Percentiles rank a stretch among this genome's conserved stretches.
These are phyloP conservation scores for Penicillium psychrofluorescens DNA, from an alignment of 495 filamentous ascomycete genomes.

Conservation along the genomic window DNA sequence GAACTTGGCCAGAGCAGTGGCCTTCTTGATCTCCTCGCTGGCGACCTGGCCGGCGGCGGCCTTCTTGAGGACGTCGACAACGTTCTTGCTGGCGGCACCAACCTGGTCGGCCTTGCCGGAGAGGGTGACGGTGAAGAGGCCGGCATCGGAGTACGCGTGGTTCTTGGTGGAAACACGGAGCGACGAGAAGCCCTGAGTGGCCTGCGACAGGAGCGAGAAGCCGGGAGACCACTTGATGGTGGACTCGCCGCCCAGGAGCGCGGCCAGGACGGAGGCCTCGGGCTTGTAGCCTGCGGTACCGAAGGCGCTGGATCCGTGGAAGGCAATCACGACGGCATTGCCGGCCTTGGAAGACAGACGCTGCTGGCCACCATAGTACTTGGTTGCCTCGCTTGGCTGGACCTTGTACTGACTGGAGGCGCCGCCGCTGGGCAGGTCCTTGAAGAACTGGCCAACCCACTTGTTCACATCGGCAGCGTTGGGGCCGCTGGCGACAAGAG, in stretches of 20 bases:
- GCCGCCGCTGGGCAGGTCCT: constrained; percentile 32
- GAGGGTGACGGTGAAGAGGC: constrained; percentile 76
- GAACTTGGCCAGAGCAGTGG: constrained; percentile 88
- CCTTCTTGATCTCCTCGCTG: constrained; percentile 85
- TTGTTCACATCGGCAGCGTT: constrained; percentile 68
- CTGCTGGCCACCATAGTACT: constrained; percentile 93
- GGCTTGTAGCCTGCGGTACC: constrained; percentile 70
- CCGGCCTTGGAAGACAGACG: constrained; percentile 67
- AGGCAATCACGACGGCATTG: constrained; percentile 78
- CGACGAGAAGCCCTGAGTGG: constrained; percentile 55
- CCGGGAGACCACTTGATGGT: constrained; percentile 94
- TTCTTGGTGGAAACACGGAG: constrained; percentile 64
- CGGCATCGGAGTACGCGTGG: constrained; percentile 86
- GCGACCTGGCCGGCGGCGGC: constrained; percentile 65
- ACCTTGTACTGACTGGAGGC: constrained; percentile 30
- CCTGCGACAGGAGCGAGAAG: constrained; percentile 82
- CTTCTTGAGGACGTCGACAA: constrained; percentile 73
- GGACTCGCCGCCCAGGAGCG: constrained; percentile 83
- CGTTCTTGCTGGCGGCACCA: constrained; percentile 49
- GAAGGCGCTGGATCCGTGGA: constrained; percentile 79
- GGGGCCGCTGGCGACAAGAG: constrained; percentile 83
- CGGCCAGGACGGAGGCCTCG: constrained; percentile 80
- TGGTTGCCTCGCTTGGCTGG: constrained; percentile 46
- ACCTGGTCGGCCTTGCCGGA: constrained; percentile 64
- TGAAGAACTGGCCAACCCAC: constrained; percentile 92